These are phyloP conservation scores for Pyronema omphalodes DNA, from an alignment of 495 filamentous ascomycete species.

Conservation along the genomic window DNA sequence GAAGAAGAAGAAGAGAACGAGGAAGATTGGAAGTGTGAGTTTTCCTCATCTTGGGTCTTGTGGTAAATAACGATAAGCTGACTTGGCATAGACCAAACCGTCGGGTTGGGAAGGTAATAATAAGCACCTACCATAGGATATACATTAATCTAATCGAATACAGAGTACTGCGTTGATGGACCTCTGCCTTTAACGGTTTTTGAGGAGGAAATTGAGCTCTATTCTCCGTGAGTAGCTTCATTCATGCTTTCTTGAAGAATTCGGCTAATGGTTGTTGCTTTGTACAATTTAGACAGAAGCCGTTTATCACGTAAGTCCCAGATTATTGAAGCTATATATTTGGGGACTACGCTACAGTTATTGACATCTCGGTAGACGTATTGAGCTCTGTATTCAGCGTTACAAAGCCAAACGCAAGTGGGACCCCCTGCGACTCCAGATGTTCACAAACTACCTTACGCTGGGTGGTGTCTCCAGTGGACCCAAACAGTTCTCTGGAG, in stretches of 20 bases:
- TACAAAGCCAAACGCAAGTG: conserved; percentile 60
- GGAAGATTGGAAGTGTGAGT: not conserved
- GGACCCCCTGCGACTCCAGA: conserved; percentile 35
- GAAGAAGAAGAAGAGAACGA: conserved; percentile 2
- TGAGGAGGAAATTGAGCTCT: conserved; percentile 11
- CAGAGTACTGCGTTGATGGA: conserved; percentile 4
- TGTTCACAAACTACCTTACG: conserved; percentile 63
- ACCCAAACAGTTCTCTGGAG: conserved; percentile 48
- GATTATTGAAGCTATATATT: not conserved
- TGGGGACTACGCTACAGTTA: conserved; percentile 1
- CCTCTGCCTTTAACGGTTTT: not conserved
- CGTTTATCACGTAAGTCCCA: not conserved
- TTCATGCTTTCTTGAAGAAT: not conserved
- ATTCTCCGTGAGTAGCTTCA: conserved; percentile 25
- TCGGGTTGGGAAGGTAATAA: conserved; percentile 3
- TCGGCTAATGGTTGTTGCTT: no score
- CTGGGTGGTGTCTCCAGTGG: conserved; percentile 64
- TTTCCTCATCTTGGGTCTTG: not conserved
- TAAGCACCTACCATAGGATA: not conserved
- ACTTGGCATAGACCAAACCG: not conserved
- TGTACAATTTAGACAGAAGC: not conserved
- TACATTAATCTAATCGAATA: not conserved
- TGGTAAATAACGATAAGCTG: not conserved
- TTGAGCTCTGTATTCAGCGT: conserved; percentile 70
- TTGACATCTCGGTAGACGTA: conserved; percentile 35